Conservation (phyloP, 1,139 yeast genomes). For the Debaryomycetaceae sp. region DNA sequence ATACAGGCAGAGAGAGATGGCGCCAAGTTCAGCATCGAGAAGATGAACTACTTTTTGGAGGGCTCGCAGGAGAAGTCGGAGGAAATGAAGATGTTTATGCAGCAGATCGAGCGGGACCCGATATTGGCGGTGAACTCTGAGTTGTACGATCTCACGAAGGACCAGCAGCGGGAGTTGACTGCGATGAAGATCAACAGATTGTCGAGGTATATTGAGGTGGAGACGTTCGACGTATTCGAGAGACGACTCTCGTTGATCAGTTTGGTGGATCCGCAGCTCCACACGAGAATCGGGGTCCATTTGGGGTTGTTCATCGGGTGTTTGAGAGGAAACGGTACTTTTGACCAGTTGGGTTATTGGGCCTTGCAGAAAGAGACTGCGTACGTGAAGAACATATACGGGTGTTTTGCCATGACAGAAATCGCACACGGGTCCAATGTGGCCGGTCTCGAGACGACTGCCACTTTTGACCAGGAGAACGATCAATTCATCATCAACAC, state of each 20-base stretch:
- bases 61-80: constrained; percentile 37
- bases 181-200: constrained; percentile 43
- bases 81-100: constrained; percentile 31
- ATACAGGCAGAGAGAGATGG: constrained; percentile 35
- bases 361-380: constrained; percentile 35
- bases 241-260: constrained; percentile 53
- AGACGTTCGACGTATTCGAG: constrained; percentile 32
- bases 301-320: constrained; percentile 69
- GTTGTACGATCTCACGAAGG: constrained; percentile 39
- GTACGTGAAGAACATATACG: constrained; percentile 36
- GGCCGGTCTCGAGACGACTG: constrained; percentile 46
- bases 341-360: constrained; percentile 41
- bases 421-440: constrained; percentile 50
- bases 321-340: constrained; percentile 69
- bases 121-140: constrained; percentile 34
- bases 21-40: constrained; percentile 36
- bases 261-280: constrained; percentile 59
- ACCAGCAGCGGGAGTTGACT: constrained; percentile 41
- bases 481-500: constrained; percentile 46
- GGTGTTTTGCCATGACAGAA: constrained; percentile 51
- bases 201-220: constrained; percentile 43
- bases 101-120: constrained; percentile 52
- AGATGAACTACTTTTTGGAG: constrained; percentile 48
- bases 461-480: constrained; percentile 37
- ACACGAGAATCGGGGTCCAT: constrained; percentile 55